Evolutionary conservation across 2,329 filamentous ascomycete species (phyloP).

Genomic region (Nemania bipapillata): DNA sequence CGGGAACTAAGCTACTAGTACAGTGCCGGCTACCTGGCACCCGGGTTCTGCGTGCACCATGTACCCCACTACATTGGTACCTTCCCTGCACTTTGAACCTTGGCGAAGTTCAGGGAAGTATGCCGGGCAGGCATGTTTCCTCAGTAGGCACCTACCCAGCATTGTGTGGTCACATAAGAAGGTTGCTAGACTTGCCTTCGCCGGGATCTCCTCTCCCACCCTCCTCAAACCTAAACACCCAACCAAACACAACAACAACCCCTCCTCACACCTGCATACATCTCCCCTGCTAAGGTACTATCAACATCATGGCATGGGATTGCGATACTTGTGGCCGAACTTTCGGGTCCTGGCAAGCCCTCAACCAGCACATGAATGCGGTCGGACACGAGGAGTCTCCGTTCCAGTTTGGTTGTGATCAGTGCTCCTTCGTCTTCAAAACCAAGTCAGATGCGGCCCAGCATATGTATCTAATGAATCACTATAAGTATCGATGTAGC

Average conservation of each 20-base stretch:
- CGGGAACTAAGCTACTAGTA: neutral
- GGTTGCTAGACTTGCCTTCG: neutral
- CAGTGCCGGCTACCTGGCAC: neutral
- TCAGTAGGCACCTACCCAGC: too few relatives aligned
- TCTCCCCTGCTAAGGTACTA: neutral
- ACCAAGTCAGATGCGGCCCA: neutral
- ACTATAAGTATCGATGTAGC: slow-evolving; percentile 39
- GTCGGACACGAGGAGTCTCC: neutral
- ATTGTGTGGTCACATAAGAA: too few relatives aligned
- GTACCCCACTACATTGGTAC: neutral
- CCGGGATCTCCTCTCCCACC: neutral
- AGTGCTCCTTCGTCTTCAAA: neutral
- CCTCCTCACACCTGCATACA: neutral
- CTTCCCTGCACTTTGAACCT: neutral
- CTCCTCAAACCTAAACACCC: neutral
- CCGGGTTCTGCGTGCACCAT: too few relatives aligned
- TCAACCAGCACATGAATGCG: neutral
- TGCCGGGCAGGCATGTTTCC: neutral
- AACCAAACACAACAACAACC: neutral
- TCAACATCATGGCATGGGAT: neutral
- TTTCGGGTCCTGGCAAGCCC: neutral
- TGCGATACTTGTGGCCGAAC: neutral
- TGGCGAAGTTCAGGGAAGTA: neutral
- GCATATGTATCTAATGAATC: neutral
- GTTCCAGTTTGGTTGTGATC: neutral